Evolutionary conservation across 2,329 filamentous ascomycete genomes (phyloP).

Genomic region (Diaporthe aspalathi): DNA sequence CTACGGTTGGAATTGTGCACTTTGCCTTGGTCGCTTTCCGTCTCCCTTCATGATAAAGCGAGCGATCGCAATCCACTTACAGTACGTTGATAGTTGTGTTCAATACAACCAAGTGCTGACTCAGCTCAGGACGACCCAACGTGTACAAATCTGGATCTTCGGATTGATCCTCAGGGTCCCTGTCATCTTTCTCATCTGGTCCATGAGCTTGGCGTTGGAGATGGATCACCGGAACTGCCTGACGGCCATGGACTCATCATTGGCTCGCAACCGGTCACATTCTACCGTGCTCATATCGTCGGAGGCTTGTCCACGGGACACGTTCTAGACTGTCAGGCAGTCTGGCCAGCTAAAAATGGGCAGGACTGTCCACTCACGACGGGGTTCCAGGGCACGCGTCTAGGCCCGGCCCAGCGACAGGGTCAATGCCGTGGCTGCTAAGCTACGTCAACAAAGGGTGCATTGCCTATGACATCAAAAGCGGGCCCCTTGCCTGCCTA

Average conservation of each 20-base stretch:
- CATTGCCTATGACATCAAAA: constrained; percentile 24
- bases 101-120: no score
- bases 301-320: not conserved
- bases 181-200: constrained; percentile 3
- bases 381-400: constrained; percentile 7
- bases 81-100: no score
- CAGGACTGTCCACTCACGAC: constrained; percentile 5
- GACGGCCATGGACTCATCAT: not conserved
- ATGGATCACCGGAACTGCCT: not conserved
- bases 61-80: no score
- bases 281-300: not conserved
- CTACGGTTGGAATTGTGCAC: no score
- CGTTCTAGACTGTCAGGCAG: no score
- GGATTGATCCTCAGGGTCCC: constrained; percentile 10
- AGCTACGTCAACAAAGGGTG: constrained; percentile 15
- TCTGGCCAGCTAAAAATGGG: not conserved
- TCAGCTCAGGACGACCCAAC: no score
- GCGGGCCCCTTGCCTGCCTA: constrained; percentile 15
- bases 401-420: constrained; percentile 3
- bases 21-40: no score
- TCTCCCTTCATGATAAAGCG: no score
- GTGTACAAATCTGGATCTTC: not conserved
- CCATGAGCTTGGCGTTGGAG: constrained; percentile 15
- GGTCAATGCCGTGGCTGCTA: not conserved
- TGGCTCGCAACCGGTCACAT: not conserved